Conservation (phyloP, 2,329 filamentous ascomycete species). For the Trichoderma koningiopsis region DNA sequence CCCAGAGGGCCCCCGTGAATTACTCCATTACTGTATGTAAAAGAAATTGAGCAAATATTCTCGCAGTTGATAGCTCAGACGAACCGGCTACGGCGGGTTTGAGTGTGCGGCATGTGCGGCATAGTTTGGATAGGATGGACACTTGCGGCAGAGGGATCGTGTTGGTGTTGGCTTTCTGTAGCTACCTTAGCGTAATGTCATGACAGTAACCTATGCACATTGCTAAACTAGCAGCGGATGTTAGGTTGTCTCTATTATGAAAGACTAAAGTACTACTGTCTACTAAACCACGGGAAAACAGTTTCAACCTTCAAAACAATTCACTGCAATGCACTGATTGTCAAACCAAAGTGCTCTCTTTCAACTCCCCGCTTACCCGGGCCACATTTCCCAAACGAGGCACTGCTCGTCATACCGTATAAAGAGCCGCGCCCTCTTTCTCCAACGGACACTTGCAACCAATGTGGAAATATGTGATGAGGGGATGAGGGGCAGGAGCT, state of each 20-base stretch:
- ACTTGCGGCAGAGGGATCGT: not conserved
- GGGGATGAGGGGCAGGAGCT: not conserved
- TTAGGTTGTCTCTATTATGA: not conserved
- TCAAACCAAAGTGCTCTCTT: not conserved
- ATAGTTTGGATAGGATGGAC: not conserved
- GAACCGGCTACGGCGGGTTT: not conserved
- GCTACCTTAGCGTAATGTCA: not conserved
- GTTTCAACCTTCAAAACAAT: not conserved
- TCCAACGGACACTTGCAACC: not conserved
- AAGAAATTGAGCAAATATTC: not conserved
- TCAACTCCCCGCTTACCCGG: not conserved
- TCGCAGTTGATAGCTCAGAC: not conserved
- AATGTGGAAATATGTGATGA: conserved; percentile 7
- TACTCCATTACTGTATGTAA: not conserved
- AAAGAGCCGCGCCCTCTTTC: not conserved
- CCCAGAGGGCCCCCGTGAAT: not conserved
- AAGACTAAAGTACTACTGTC: not conserved
- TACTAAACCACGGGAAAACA: not conserved
- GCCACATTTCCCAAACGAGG: not conserved
- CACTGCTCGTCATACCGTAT: not conserved
- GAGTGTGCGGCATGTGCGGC: conserved; percentile 7
- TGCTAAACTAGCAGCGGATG: too few species aligned
- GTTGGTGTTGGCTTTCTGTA: not conserved
- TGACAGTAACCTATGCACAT: not conserved
- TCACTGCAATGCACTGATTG: not conserved